Conservation (phyloP, 2,329 filamentous ascomycete species). For the Aureobasidium sp. region DNA sequence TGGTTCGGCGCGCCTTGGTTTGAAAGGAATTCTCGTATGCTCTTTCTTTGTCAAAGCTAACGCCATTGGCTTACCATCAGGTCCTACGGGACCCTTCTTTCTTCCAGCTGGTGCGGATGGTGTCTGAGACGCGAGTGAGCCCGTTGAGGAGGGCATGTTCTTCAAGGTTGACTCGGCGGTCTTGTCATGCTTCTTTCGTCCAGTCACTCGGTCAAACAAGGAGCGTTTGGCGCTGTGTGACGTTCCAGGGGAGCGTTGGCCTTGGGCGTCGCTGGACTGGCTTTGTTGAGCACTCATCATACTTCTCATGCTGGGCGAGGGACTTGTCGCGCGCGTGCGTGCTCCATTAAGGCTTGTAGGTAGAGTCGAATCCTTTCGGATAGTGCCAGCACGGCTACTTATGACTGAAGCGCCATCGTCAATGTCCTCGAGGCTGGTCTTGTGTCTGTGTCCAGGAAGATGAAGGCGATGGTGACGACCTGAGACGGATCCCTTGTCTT, state of each 20-base stretch:
- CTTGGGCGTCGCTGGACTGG: constrained; percentile 10
- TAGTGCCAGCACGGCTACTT: constrained; percentile 1
- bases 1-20: constrained; percentile 37
- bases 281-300: constrained; percentile 51
- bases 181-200: constrained; percentile 38
- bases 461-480: constrained; percentile 44
- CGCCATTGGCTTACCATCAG: constrained; percentile 12
- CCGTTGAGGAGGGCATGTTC: constrained; percentile 31
- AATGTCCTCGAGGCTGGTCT: constrained; percentile 50
- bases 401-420: constrained; percentile 30
- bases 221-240: constrained; percentile 39
- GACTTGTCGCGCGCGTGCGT: constrained; percentile 63
- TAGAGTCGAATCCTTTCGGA: neutral
- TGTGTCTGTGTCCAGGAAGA: constrained; percentile 59
- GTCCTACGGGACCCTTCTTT: constrained; percentile 13
- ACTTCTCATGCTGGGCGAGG: constrained; percentile 57
- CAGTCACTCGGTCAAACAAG: constrained; percentile 45
- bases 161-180: constrained; percentile 27
- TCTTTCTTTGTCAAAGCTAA: constrained; percentile 18
- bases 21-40: constrained; percentile 44
- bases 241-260: constrained; percentile 48
- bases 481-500: neutral
- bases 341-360: constrained; percentile 30
- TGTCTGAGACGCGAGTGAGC: constrained; percentile 27
- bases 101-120: constrained; percentile 9